Percentiles rank a stretch among this genome's conserved stretches.
These are phyloP conservation scores for Coniella vitis DNA, from an alignment of 2,329 filamentous ascomycete species.

Conservation along the genomic window DNA sequence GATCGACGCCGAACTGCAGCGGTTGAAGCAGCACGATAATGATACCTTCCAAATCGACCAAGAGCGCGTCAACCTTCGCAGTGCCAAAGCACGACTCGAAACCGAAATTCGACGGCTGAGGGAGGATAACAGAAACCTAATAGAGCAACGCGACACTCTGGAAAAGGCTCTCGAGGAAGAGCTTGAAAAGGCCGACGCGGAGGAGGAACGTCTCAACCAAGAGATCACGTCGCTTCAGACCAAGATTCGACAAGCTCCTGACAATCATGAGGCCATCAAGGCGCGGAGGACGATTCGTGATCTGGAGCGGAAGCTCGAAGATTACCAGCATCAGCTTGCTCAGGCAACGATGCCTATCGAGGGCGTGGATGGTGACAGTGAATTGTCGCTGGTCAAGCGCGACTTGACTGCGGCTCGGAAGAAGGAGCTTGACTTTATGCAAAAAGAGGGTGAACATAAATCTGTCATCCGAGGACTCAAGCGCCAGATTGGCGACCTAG, in stretches of 20 bases:
- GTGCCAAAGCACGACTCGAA: constrained; percentile 61
- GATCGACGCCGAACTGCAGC: constrained; percentile 53
- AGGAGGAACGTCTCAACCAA: constrained; percentile 55
- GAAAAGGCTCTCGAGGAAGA: constrained; percentile 61
- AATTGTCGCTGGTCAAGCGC: constrained; percentile 54
- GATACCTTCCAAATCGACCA: constrained; percentile 55
- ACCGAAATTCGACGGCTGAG: constrained; percentile 57
- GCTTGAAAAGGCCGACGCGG: constrained; percentile 57
- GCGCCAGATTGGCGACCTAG: constrained; percentile 58
- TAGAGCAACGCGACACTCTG: constrained; percentile 49
- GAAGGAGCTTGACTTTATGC: constrained; percentile 57
- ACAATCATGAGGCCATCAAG: constrained; percentile 47
- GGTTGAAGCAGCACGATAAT: constrained; percentile 46
- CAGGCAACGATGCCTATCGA: constrained; percentile 27
- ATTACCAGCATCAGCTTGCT: constrained; percentile 35
- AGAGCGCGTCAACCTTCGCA: constrained; percentile 62
- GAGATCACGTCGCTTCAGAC: constrained; percentile 47
- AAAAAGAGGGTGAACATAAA: constrained; percentile 59
- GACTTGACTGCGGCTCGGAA: constrained; percentile 58
- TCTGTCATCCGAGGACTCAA: constrained; percentile 57
- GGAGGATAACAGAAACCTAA: constrained; percentile 54
- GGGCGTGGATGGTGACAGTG: constrained; percentile 37
- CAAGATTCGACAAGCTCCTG: constrained; percentile 38
- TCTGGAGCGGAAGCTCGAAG: constrained; percentile 54
- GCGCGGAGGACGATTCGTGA: constrained; percentile 58